A percentile compares a stretch with the other conserved stretches of the same genome.
Evolutionary conservation across 768 basidiomycete species (phyloP).

Genomic region (Psilocybe cyanescens): DNA sequence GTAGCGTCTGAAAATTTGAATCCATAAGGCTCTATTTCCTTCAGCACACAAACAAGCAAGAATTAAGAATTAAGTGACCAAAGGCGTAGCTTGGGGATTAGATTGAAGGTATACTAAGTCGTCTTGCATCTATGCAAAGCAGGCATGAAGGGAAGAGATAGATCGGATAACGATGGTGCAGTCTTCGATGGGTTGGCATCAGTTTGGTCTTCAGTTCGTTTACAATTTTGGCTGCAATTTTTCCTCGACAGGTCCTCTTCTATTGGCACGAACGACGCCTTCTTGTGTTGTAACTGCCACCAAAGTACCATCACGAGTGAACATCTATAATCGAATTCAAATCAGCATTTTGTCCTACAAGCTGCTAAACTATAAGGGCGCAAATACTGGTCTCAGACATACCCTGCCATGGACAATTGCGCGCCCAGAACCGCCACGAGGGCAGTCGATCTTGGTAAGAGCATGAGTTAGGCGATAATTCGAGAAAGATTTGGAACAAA

Average conservation of each 20-base stretch:
- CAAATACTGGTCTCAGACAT: neutral
- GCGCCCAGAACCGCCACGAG: constrained; percentile 66
- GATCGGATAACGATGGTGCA: too few species aligned
- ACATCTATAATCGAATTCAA: constrained; percentile 49
- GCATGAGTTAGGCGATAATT: neutral
- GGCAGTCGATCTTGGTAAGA: constrained; percentile 58
- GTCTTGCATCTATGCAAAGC: too few species aligned
- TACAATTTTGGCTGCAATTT: constrained; percentile 20
- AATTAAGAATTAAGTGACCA: too few species aligned
- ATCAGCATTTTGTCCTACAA: neutral
- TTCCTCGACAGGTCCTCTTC: constrained; percentile 41
- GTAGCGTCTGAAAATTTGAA: too few species aligned
- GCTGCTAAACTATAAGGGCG: constrained; percentile 22
- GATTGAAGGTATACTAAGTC: too few species aligned
- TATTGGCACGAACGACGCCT: constrained; percentile 70
- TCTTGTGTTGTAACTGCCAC: constrained; percentile 83
- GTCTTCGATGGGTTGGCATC: too few species aligned
- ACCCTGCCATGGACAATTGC: constrained; percentile 75
- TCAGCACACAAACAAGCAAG: too few species aligned
- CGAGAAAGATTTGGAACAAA: constrained; percentile 36
- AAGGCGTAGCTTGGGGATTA: too few species aligned
- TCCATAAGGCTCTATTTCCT: too few species aligned
- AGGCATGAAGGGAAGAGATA: too few species aligned
- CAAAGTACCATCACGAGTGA: constrained; percentile 64
- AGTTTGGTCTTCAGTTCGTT: neutral